Evolutionary conservation across 2,329 filamentous ascomycete species (phyloP).

Genomic region (Cordyceps tenuipes): DNA sequence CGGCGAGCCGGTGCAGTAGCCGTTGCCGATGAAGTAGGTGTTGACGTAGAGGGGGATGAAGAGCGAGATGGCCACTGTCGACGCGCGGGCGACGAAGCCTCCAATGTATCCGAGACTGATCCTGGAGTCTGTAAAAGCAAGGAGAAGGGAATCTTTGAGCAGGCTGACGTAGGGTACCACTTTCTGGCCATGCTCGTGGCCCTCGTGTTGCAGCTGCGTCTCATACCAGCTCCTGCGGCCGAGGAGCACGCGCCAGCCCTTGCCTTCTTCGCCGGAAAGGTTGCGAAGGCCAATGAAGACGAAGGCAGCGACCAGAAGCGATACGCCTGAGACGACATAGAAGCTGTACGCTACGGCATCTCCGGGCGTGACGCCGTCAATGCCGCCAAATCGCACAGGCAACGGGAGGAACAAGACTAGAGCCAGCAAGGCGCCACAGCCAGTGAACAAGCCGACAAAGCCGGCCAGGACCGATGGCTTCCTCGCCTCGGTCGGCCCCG

Average conservation of each 20-base stretch:
- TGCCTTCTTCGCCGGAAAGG: conserved; percentile 65
- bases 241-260: conserved; percentile 57
- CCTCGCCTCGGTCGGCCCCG: conserved; percentile 21
- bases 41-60: conserved; percentile 94
- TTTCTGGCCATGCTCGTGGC: conserved; percentile 22
- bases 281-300: conserved; percentile 71
- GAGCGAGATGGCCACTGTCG: conserved; percentile 87
- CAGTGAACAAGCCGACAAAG: conserved; percentile 85
- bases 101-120: conserved; percentile 86
- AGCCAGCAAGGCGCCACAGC: conserved; percentile 81
- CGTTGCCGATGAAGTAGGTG: conserved; percentile 74
- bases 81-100: conserved; percentile 89
- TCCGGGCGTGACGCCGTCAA: conserved; percentile 61
- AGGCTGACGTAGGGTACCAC: conserved; percentile 51
- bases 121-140: conserved; percentile 66
- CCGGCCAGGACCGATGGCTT: conserved; percentile 64
- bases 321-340: conserved; percentile 71
- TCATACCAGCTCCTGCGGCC: conserved; percentile 26
- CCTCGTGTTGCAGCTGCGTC: conserved; percentile 15
- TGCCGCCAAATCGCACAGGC: conserved; percentile 66
- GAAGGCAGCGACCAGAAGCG: conserved; percentile 62
- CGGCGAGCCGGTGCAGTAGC: conserved; percentile 64
- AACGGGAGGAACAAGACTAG: conserved; percentile 77
- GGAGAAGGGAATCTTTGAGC: conserved; percentile 52
- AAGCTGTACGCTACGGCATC: conserved; percentile 76